Base-by-base conservation (phyloP, 1,284 basidiomycete genomes). In the Ustilago bromivora region DNA sequence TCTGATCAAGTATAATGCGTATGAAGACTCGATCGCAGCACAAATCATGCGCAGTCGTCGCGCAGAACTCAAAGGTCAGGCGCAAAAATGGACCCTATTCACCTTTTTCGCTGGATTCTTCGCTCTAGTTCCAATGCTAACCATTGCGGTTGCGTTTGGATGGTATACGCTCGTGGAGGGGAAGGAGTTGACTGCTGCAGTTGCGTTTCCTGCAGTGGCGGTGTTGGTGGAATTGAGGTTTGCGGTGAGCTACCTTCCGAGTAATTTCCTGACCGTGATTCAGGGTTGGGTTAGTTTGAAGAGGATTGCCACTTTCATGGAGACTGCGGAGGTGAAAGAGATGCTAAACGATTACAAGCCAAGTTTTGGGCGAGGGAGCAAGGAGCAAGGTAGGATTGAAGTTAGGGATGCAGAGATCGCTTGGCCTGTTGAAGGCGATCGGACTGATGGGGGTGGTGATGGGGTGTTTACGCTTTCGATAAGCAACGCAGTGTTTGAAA, bases 231-330 rank as follows among this genome's bases (percentile, higher is more conserved):
- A 76, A 55, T 51, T 80, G 35, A 54, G 71, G 11, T 75, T 51
- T 12, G 70, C 78, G 3, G 58, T 78, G 2, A 78, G 61, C 28
- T 62, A 73, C 28, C 40, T 80, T 40, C 78, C 78, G 1, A 65
- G 49, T 40, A 66, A 64, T 47, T 66, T 80, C 36, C 35, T 70
- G 34, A 59, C 23, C 6, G 59, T 83, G 6, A 76, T 88, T 7
- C 85, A 94, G 89, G 90, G 92, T 0, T 89, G 90, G 41, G 92
- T 96, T 2, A 90, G 92, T 0, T 85, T 95, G 36, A 90, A 93
- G 61, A 92, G 94, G 58, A 93, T 96, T 58, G 89, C 92, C 12
- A 91, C 90, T 0, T 96, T 92, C 85, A 89, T 96, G 12, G 89
- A 89, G 11, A 67, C 73, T 1, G 65, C 54, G 1, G 94, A 96